Base-by-base conservation (phyloP, 1,139 yeast genomes). In the Sugiyamaella pinicola region DNA sequence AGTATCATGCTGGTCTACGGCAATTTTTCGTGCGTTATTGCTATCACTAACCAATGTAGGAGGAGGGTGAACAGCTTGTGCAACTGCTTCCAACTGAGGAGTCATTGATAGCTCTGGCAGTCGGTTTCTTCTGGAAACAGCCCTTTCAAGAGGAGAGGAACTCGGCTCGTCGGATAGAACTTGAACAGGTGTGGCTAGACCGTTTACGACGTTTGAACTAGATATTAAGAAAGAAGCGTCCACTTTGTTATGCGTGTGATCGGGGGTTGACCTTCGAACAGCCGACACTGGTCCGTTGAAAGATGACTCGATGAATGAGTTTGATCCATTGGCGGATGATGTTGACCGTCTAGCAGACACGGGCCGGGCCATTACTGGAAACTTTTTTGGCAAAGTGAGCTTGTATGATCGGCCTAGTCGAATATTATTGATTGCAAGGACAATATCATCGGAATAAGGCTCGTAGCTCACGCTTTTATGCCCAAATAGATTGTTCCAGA, bases 381-480 rank as follows among this genome's bases (percentile, higher is more conserved):
- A 56, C n/a, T 52, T 47, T 21, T 38, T 51, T 2, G 56, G 56
- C 12, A 48, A 24, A 15, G 48, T 35, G 33, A 53, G 21, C 19
- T 49, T 51, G 29, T 41, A 39, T 18, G 21, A 13, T 19, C 52
- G 29, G 10, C 33, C 35, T 24, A 41, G 26, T 18, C 45, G 22
- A 22, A 51, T 39, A 10, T 19, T 37, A 24, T 50, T 53, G n/a
- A 57, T 45, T 7, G 56, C 58, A 9, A 40, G 41, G 17, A 55
- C 54, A 13, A 57, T 43, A 2, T 41, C 47, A 9, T 43, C 49
- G 1, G 56, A 41, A 42, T 55, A 57, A 3, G 57, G 53, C n/a
- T 50, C 56, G 21, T 40, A 54, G 24, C 21, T 26, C 6, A 37
- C 40, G 13, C 45, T 49, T 29, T 41, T 53, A 13, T 42, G 26